Evolutionary conservation across 2,329 filamentous ascomycete species (phyloP).

Genomic region (Calonectria pauciramosa): DNA sequence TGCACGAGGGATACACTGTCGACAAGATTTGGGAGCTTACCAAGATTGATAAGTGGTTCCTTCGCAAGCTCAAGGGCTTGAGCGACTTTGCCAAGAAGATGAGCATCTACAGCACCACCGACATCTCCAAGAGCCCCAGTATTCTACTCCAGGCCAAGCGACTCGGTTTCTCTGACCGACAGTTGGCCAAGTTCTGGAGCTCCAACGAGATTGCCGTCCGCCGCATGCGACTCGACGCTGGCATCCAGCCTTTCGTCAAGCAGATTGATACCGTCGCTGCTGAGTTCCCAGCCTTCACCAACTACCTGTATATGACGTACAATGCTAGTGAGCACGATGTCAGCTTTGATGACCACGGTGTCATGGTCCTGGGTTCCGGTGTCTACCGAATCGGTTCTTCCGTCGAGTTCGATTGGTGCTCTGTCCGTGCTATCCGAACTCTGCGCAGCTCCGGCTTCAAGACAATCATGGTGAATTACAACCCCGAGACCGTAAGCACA

Average conservation of each 20-base stretch:
- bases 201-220: slow-evolving; percentile 95
- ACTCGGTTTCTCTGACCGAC: slow-evolving; percentile 93
- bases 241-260: slow-evolving; percentile 92
- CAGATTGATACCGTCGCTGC: slow-evolving; percentile 99
- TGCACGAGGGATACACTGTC: slow-evolving; percentile 93
- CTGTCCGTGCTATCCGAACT: slow-evolving; percentile 92
- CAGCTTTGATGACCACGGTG: slow-evolving; percentile 86
- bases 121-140: slow-evolving; percentile 73
- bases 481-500: slow-evolving; percentile 89
- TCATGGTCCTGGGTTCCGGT: slow-evolving; percentile 96
- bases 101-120: slow-evolving; percentile 73
- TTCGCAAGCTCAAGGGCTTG: slow-evolving; percentile 90
- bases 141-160: slow-evolving; percentile 89
- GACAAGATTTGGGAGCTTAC: slow-evolving; percentile 99
- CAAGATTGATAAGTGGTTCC: slow-evolving; percentile 99
- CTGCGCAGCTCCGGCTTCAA: slow-evolving; percentile 87
- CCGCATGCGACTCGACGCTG: slow-evolving; percentile 84
- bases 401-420: slow-evolving; percentile 99
- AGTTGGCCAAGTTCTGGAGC: slow-evolving; percentile 93
- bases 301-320: slow-evolving; percentile 97
- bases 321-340: slow-evolving; percentile 91
- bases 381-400: slow-evolving; percentile 98
- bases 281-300: slow-evolving; percentile 94
- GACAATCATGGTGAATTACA: slow-evolving; percentile 97
- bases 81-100: slow-evolving; percentile 90